Evolutionary conservation across 768 basidiomycete genomes (phyloP).

Genomic region (Nidularia sp.): DNA sequence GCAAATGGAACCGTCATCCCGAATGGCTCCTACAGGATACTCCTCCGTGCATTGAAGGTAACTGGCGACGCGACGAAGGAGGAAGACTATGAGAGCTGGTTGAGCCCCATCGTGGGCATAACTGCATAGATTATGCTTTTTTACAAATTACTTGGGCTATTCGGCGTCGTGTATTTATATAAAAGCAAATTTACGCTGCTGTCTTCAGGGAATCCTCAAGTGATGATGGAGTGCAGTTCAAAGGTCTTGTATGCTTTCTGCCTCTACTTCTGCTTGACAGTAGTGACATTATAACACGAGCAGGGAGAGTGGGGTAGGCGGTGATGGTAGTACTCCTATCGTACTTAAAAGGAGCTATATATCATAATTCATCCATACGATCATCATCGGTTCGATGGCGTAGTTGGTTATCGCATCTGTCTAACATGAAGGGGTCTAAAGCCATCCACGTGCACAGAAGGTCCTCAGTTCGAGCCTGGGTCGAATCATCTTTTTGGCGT

Average conservation of each 20-base stretch:
- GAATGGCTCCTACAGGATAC: slow-evolving; percentile 34
- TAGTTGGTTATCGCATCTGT: slow-evolving; percentile 85
- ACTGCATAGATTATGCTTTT: slow-evolving; percentile 22
- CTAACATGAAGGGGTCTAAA: slow-evolving; percentile 39
- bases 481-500: too few relatives aligned
- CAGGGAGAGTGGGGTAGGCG: too few relatives aligned
- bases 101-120: slow-evolving; percentile 48
- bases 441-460: too few relatives aligned
- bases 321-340: too few relatives aligned
- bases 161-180: not conserved
- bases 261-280: too few relatives aligned
- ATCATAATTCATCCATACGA: too few relatives aligned
- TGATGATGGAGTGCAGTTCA: too few relatives aligned
- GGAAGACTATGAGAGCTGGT: slow-evolving; percentile 42
- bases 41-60: slow-evolving; percentile 35
- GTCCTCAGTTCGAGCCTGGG: too few relatives aligned
- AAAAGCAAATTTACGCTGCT: not conserved
- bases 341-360: too few relatives aligned
- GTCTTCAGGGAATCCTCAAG: too few relatives aligned
- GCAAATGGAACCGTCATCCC: slow-evolving; percentile 40
- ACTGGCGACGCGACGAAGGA: slow-evolving; percentile 37
- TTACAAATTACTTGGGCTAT: not conserved
- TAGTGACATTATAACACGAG: too few relatives aligned
- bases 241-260: too few relatives aligned
- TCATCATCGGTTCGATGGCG: slow-evolving; percentile 44